Evolutionary conservation across 176 grass and related monocot species (phyloP).

Genomic region (Pharus latifolius): DNA sequence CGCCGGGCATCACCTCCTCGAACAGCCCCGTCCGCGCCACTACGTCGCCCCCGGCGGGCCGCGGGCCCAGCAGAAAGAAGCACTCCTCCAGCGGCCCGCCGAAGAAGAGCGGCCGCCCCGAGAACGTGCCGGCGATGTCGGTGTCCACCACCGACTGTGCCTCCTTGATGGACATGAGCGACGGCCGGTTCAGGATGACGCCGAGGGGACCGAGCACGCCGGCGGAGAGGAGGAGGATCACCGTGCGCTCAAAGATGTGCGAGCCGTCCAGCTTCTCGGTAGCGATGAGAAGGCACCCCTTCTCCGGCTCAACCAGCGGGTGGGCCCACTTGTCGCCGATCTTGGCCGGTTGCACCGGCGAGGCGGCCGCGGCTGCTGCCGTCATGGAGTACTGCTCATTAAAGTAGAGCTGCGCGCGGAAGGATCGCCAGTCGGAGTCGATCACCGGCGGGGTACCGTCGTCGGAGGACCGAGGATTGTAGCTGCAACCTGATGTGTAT

Average conservation of each 20-base stretch:
- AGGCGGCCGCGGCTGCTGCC: background rate
- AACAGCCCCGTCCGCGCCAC: slow-evolving; percentile 58
- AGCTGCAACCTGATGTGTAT: slow-evolving; percentile 43
- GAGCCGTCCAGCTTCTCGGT: slow-evolving; percentile 85
- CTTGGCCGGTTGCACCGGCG: background rate
- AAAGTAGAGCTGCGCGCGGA: slow-evolving; percentile 56
- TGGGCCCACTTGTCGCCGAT: slow-evolving; percentile 64
- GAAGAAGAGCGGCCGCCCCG: slow-evolving; percentile 72
- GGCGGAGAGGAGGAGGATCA: slow-evolving; percentile 62
- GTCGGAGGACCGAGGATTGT: background rate
- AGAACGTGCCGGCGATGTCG: slow-evolving; percentile 45
- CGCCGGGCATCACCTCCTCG: slow-evolving; percentile 68
- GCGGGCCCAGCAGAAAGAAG: slow-evolving; percentile 58
- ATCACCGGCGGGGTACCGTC: slow-evolving; percentile 8
- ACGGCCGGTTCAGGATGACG: slow-evolving; percentile 89
- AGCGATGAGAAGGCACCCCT: slow-evolving; percentile 75
- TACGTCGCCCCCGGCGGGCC: background rate
- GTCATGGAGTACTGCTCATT: slow-evolving; percentile 23
- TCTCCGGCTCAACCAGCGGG: slow-evolving; percentile 61
- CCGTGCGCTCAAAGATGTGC: slow-evolving; percentile 94
- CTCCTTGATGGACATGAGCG: slow-evolving; percentile 98
- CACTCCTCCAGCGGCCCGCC: slow-evolving; percentile 75
- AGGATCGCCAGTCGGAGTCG: slow-evolving; percentile 61
- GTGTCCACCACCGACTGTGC: slow-evolving; percentile 36
- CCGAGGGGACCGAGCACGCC: slow-evolving; percentile 51